Evolutionary conservation across 2,329 filamentous ascomycete species (phyloP), one percentile per base, ranked within the genome.

Genomic region (Hypoxylon sp.): DNA sequence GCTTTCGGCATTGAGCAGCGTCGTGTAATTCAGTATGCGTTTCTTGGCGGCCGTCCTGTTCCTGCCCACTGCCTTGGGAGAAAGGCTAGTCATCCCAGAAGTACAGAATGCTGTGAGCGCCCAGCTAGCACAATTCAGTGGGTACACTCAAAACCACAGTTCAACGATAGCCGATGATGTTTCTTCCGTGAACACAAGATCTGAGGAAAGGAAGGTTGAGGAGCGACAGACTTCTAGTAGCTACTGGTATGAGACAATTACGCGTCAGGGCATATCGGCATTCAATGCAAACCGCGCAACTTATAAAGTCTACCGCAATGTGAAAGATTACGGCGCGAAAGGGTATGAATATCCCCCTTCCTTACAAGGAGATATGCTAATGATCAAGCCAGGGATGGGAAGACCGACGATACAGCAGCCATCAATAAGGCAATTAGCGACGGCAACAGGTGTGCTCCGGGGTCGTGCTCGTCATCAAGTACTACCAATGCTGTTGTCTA

Each of bases 281-380:
- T 80, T 79, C 72, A 78, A 78, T 43, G 23, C 69, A 51, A 73
- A 77, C 52, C 62, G 68, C 4, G 58, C 74, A 5, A 70, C 68
- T n/a, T 80, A 80, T 59, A 74, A 77, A 59, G 76, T 80, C 38
- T 80, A 77, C 60, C 76, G 78, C 63, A 80, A 80, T 48, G 78
- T 80, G 30, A 79, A 75, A 60, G 76, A 77, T 63, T 80, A 79
- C 59, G 78, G 79, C 34, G 79, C 79, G n/a, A 74, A 73, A 63
- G 75, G 74, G 69, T 74, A 75, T 10, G 51, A 32, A 9, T 41
- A 43, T 6, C 5, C 30, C n/a, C 23, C 21, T n/a, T 19, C 30
- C 19, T 17, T 45, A 5, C 2, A 19, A 36, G n/a, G 23, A 36
- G 21, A 45, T 23, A 14, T 59, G 34, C 51, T 67, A 53, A 68